phyloP scores from a whole-genome alignment of 176 grass and related monocot species.

The Eragrostis nindensis region DNA sequence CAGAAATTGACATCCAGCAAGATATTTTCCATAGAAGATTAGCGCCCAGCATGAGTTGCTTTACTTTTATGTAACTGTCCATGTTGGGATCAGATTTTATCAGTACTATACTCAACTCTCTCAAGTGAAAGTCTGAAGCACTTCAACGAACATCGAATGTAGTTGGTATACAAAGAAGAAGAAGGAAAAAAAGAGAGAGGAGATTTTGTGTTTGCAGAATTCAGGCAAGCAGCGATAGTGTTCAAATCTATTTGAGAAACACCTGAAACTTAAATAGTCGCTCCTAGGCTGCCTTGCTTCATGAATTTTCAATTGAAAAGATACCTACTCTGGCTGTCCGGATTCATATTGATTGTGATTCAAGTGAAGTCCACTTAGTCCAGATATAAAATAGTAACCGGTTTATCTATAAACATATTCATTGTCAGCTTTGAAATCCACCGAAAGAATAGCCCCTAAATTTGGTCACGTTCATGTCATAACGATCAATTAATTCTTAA shows the following conservation, averaged over 20 bases:
- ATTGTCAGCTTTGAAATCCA: not conserved
- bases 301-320: not conserved
- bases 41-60: not conserved
- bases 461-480: not conserved
- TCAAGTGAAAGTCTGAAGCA: not conserved
- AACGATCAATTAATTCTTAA: not conserved
- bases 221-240: not conserved
- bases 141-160: constrained; percentile 2
- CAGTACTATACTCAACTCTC: constrained; percentile 3
- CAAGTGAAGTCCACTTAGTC: not conserved
- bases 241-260: not conserved
- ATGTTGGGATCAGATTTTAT: not conserved
- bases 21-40: no score
- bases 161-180: not conserved
- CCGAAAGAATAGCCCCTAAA: not conserved
- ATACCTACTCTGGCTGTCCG: not conserved
- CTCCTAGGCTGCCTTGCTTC: not conserved
- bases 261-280: not conserved
- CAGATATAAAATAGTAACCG: not conserved
- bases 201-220: no score
- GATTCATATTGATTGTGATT: constrained; percentile 4
- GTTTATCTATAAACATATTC: not conserved
- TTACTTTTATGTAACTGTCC: not conserved
- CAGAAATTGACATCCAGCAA: no score
- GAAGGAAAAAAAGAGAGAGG: no score